Percentiles rank a stretch among this genome's conserved stretches.
phyloP scores from a whole-genome alignment of 495 filamentous ascomycete genomes.

The Xylaria acuta region DNA sequence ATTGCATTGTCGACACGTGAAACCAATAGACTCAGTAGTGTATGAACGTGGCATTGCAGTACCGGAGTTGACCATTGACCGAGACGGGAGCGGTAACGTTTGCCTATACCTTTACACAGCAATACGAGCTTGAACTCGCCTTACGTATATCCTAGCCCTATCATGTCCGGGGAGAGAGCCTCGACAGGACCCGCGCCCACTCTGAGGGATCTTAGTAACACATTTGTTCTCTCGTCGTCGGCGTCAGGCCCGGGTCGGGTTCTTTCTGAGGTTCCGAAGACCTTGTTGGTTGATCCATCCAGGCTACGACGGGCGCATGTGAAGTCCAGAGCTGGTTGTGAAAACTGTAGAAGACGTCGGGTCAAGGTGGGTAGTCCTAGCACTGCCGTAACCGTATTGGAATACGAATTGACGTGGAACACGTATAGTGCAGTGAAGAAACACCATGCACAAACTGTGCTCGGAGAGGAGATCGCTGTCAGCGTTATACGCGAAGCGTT shows the following conservation, averaged over 20 bases:
- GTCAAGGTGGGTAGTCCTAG: conserved; percentile 25
- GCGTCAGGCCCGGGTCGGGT: conserved; percentile 8
- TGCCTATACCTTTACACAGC: neutral
- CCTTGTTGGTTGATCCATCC: conserved; percentile 25
- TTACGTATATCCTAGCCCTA: neutral
- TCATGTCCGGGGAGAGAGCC: neutral
- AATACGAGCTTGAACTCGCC: neutral
- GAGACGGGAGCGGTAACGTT: neutral
- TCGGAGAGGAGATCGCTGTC: conserved; percentile 19
- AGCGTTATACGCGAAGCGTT: neutral
- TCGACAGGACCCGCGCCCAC: conserved; percentile 8
- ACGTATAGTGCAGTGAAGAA: conserved; percentile 21
- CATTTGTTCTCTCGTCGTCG: conserved; percentile 30
- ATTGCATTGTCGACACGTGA: neutral
- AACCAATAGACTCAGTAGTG: neutral
- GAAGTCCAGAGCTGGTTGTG: conserved; percentile 32
- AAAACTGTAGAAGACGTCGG: conserved; percentile 34
- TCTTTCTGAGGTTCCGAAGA: conserved; percentile 28
- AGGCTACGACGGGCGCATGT: conserved; percentile 28
- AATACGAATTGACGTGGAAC: neutral
- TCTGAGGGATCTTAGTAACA: conserved; percentile 29
- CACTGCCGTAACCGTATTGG: neutral
- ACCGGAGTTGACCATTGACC: neutral
- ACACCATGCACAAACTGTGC: conserved; percentile 22
- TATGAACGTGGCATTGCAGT: neutral